Base-by-base conservation (phyloP, 2,329 filamentous ascomycete species). In the Lecanoromycetidae sp. region DNA sequence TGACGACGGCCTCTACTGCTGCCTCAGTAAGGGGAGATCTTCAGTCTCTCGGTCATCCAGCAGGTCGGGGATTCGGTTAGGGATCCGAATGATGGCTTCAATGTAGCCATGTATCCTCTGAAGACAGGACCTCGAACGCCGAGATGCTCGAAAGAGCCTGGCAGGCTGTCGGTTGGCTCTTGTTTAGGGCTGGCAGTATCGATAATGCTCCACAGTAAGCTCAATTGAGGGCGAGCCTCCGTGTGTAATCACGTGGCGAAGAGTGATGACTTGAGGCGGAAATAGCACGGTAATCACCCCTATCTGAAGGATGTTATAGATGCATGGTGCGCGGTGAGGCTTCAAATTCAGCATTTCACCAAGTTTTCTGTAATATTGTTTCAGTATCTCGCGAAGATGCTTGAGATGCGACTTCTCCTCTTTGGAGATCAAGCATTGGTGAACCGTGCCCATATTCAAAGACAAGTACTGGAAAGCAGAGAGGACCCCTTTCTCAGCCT, bases 391-490 rank as follows among this genome's bases (percentile, higher is more conserved):
- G 9, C 17, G 25, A 47, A 33, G 19, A 47, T 47, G 44, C 8
- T 22, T 41, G 37, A 34, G 29, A 35, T 39, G 33, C 39, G 45
- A 23, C 23, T 52, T 8, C 40, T 48, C 17, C 32, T 52, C 15
- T 52, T 52, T 48, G 51, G 48, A 25, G 45, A 52, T 29, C 41
- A 51, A 30, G 32, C 34, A 22, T 17, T 39, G 1, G 40, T 48
- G 12, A 32, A 35, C 8, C 45, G 20, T 29, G 30, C 35, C n/a
- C 38, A 44, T 19, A 29, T 51, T n/a, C 49, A 36, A 9, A 39
- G 32, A 32, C 49, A 48, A 25, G 5, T 51, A 15, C 23, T 44
- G 15, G 39, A 34, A 12, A 41, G 36, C 27, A 43, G 49, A 22
- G 35, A 37, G n/a, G 42, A 45, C 15, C 49, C 49, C 15, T 38